These are phyloP conservation scores for Sonneratia caseolaris DNA, from an alignment of 345 rosid species.

Conservation along the genomic window DNA sequence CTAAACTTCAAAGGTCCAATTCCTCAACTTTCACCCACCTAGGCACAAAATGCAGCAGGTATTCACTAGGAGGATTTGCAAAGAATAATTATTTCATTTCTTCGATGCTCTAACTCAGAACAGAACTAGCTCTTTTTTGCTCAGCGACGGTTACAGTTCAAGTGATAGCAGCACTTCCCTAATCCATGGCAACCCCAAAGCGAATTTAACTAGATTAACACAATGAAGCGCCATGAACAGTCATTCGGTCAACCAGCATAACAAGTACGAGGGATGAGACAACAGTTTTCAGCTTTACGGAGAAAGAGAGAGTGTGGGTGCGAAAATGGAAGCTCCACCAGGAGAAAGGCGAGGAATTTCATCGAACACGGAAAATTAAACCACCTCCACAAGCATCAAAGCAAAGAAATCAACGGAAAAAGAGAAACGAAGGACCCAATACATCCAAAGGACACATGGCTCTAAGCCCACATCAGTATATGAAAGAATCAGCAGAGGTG, in stretches of 20 bases:
- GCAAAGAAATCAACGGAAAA: background rate
- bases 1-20: background rate
- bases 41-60: background rate
- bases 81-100: background rate
- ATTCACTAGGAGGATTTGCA: background rate
- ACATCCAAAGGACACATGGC: too few relatives aligned
- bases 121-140: background rate
- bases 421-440: background rate
- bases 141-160: background rate
- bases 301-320: background rate
- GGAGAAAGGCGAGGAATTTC: background rate
- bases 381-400: background rate
- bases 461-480: background rate
- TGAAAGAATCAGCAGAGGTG: background rate
- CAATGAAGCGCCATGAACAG: background rate
- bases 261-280: background rate
- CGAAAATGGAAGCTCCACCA: background rate
- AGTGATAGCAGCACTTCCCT: background rate
- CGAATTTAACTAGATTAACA: background rate
- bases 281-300: background rate
- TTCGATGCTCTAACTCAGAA: background rate
- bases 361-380: background rate
- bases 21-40: background rate
- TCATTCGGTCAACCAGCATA: background rate
- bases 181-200: background rate